These are phyloP conservation scores for Turnera subulata DNA, from an alignment of 345 rosid genomes.

Conservation along the genomic window DNA sequence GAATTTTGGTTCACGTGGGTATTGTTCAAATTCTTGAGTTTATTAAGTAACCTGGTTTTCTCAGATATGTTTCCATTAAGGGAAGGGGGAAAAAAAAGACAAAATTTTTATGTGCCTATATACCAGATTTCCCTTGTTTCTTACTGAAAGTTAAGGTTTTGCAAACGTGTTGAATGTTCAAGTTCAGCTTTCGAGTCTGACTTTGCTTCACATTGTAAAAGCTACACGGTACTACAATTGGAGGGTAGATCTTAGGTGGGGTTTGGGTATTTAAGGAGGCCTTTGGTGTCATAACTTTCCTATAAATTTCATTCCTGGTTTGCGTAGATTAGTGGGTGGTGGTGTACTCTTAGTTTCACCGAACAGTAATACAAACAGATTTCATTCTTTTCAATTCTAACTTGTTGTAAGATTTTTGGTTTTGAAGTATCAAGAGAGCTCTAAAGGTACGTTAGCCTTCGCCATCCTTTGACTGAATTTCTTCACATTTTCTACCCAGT, in stretches of 20 bases:
- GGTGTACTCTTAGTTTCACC: neutral
- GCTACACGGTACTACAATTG: neutral
- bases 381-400: neutral
- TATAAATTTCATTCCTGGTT: neutral
- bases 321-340: neutral
- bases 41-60: neutral
- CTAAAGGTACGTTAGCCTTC: neutral
- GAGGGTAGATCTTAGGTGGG: slow-evolving; percentile 12
- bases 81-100: neutral
- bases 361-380: neutral
- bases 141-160: slow-evolving; percentile 15
- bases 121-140: slow-evolving; percentile 19
- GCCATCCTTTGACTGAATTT: neutral
- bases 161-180: slow-evolving; percentile 30
- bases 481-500: neutral
- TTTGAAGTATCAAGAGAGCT: neutral
- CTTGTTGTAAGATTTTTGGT: neutral
- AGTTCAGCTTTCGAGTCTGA: slow-evolving; percentile 14
- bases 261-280: slow-evolving; percentile 15
- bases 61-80: neutral
- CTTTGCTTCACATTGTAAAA: slow-evolving; percentile 25
- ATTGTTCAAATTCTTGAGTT: too few relatives aligned
- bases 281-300: neutral
- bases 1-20: neutral
- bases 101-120: neutral